Percentiles rank a stretch among this genome's conserved stretches.
phyloP scores from a whole-genome alignment of 78 protist species.

The Pigoraptor vietnamica region DNA sequence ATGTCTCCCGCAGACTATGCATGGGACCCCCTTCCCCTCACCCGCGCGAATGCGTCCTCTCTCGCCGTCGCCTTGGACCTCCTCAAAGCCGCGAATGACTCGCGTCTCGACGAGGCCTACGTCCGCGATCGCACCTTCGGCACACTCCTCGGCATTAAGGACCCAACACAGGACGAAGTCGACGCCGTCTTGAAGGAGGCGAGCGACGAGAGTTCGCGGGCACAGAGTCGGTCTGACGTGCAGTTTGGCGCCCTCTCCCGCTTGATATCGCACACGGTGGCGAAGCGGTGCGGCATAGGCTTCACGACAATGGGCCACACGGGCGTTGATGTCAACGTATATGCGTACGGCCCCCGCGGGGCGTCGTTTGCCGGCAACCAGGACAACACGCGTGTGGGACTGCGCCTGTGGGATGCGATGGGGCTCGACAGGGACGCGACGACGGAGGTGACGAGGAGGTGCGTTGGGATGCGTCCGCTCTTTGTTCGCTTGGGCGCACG shows the following conservation, averaged over 20 bases:
- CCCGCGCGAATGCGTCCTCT: not conserved
- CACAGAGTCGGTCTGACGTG: not conserved
- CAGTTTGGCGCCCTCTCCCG: not conserved
- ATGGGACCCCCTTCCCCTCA: not conserved
- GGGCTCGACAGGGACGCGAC: not conserved
- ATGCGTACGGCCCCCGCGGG: not conserved
- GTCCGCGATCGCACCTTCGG: not conserved
- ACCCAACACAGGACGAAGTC: not conserved
- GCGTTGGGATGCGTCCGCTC: no score
- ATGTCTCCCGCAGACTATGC: not conserved
- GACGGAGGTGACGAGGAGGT: not conserved
- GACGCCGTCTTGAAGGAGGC: not conserved
- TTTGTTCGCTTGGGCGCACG: no score
- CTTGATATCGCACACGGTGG: not conserved
- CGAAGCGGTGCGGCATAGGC: not conserved
- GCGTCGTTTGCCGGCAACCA: not conserved
- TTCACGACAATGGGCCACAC: not conserved
- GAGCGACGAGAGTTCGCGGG: not conserved
- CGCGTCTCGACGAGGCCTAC: not conserved
- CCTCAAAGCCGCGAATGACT: not conserved
- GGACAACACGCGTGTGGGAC: not conserved
- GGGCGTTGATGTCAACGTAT: not conserved
- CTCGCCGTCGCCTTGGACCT: not conserved
- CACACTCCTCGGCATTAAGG: not conserved
- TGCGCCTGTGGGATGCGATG: not conserved